Conservation (phyloP, 306 rosid genomes). For the Prunus salicina region DNA sequence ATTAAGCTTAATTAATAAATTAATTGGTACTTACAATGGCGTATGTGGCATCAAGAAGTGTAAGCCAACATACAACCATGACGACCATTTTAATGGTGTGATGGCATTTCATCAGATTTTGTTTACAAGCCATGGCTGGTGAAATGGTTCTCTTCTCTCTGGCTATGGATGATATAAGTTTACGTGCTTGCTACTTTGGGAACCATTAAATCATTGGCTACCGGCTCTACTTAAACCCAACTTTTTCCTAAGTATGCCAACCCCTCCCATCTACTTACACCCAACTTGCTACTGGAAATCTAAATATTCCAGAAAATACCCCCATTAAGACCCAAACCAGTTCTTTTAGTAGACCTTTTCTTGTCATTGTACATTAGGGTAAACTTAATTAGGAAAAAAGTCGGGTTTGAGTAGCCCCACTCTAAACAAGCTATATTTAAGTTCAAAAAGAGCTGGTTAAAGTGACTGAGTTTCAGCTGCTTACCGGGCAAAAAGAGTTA, state of each 20-base stretch:
- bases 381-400: not conserved
- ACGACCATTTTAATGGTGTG: conserved; percentile 1
- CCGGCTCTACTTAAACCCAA: not conserved
- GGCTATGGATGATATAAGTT: not conserved
- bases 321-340: not conserved
- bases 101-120: not conserved
- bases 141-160: not conserved
- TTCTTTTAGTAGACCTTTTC: not conserved
- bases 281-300: not conserved
- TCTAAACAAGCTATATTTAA: not conserved
- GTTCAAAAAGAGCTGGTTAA: not conserved
- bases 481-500: not conserved
- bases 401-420: not conserved
- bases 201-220: not conserved
- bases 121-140: conserved; percentile 1
- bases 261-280: not conserved
- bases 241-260: not conserved
- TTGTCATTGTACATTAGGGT: not conserved
- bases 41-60: conserved; percentile 5
- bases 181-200: not conserved
- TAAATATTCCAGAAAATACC: not conserved
- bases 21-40: conserved; percentile 11
- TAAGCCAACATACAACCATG: conserved; percentile 3
- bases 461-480: conserved; percentile 3
- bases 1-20: not conserved